Evolutionary conservation across 306 rosid species (phyloP).

Genomic region (Ceratonia siliqua): DNA sequence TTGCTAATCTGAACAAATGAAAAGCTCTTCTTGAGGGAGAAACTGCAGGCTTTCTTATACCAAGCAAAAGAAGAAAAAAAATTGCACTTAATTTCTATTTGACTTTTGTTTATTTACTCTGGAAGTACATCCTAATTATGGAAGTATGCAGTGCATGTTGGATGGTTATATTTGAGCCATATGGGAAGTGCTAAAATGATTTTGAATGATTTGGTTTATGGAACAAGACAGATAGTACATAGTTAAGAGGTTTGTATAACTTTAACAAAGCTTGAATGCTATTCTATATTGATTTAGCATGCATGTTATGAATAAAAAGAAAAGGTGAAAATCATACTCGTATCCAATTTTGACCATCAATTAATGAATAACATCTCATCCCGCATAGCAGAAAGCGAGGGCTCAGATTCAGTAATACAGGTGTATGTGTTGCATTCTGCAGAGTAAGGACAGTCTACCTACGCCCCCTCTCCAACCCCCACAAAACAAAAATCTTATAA

Average conservation of each 20-base stretch:
- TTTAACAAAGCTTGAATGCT: neutral
- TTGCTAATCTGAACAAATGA: neutral
- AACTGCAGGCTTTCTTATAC: neutral
- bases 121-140: slow-evolving; percentile 2
- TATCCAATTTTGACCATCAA: neutral
- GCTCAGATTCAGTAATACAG: neutral
- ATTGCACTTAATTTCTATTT: neutral
- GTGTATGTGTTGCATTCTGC: neutral
- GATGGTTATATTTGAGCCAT: slow-evolving; percentile 6
- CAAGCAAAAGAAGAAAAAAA: neutral
- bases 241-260: neutral
- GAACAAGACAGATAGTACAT: neutral
- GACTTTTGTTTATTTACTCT: slow-evolving; percentile 20
- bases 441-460: neutral
- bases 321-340: slow-evolving; percentile 15
- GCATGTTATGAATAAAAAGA: neutral
- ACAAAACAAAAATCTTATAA: neutral
- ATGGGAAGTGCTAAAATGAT: slow-evolving; percentile 8
- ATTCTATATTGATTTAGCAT: neutral
- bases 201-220: neutral
- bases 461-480: neutral
- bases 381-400: neutral
- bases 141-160: neutral
- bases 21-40: neutral
- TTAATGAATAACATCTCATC: neutral